Base-by-base conservation (phyloP, 371 early-diverging fungal genomes). In the Cokeromyces recurvatus region DNA sequence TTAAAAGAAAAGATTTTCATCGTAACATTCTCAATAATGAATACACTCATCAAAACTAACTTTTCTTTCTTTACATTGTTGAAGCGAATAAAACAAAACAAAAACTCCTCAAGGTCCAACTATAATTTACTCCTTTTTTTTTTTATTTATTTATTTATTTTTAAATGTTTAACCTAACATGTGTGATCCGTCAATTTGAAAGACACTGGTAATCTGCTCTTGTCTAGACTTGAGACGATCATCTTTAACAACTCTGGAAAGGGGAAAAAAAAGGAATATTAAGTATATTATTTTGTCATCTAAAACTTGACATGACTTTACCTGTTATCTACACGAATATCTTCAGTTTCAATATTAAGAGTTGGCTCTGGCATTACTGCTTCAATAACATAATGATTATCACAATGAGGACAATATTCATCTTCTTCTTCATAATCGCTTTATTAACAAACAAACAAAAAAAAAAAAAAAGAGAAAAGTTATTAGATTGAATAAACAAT, bases 361-460 rank as follows among this genome's bases (percentile, higher is more conserved):
- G 71, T 85, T 51, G 92, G 81, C 40, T 81, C 77, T 6, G 95
- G 92, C 3, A 79, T 90, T 51, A 92, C 79, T 12, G 97, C 98
- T n/a, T 93, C 94, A 17, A 97, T 50, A 23, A 97, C 86, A 58
- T 84, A 97, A 56, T 95, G 90, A 69, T 97, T 97, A 62, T 96
- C 98, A 70, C 98, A 97, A 58, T 94, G 88, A 20, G 98, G 98
- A 55, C 98, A 97, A 67, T 84, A 97, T 65, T 96, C 98, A 66
- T 97, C 98, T 36, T 84, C 80, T 42, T 94, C 94, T 39, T 95
- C 95, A 59, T 84, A 94, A 46, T 91, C 86, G 21, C 87, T 88
- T 53, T 8, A 4, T 17, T 19, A 2, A 16, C 15, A 25, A 11
- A 25, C 20, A 32, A 14, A 6, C 16, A 29, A 20, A 9, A 17